phyloP scores from a whole-genome alignment of 228 moss, liverwort and hornwort species.

The Sphagnum magellanicum region DNA sequence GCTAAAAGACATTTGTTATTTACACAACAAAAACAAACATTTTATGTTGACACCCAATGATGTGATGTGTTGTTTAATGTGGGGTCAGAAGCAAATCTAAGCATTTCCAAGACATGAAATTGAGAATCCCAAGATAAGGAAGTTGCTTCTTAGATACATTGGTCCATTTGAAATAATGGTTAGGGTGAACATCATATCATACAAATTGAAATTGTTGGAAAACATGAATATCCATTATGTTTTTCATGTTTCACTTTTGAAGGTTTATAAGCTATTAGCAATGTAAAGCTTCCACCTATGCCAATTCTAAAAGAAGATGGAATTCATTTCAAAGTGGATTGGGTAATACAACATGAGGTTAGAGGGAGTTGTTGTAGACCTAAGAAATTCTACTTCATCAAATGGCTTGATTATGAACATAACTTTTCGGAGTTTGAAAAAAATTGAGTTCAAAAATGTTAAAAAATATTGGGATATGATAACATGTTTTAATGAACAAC shows the following conservation, averaged over 20 bases:
- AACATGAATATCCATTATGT: not conserved
- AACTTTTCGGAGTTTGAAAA: constrained; percentile 1
- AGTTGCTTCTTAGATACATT: not conserved
- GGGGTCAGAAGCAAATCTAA: not conserved
- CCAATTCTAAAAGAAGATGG: not conserved
- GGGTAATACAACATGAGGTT: not conserved
- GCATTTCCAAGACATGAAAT: not conserved
- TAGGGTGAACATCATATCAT: not conserved
- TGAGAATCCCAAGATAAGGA: constrained; percentile 1
- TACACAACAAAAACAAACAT: too few species aligned
- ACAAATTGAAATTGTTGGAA: not conserved
- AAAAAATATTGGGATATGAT: too few species aligned
- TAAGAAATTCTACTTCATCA: not conserved
- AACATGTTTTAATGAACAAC: too few species aligned
- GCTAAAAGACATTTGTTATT: too few species aligned
- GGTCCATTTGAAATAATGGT: not conserved
- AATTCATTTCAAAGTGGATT: not conserved
- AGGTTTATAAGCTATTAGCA: not conserved
- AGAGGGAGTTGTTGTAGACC: not conserved
- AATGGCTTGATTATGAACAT: constrained; percentile 1
- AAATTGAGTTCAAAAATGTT: not conserved
- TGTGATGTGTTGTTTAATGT: not conserved
- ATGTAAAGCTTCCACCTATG: not conserved
- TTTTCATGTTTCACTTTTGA: not conserved
- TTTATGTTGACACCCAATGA: too few species aligned